Evolutionary conservation across 2,329 filamentous ascomycete species (phyloP), one percentile per base, ranked within the genome.

Genomic region (Aureobasidium uvarum): DNA sequence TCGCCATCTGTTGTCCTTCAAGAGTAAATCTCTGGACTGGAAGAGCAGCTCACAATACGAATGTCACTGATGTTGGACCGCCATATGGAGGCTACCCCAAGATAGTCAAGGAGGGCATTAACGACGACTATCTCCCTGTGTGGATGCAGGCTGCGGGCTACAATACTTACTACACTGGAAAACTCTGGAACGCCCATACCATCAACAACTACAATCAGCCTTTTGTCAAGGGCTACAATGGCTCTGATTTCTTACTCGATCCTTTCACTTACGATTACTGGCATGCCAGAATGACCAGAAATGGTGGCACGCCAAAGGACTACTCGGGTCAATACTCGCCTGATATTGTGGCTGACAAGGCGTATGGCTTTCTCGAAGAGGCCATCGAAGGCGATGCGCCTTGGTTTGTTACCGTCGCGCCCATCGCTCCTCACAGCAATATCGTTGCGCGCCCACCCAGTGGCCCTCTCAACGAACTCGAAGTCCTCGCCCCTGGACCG

Each of bases 91-190:
- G 84, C 5, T 91, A 87, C 70, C 84, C 85, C 1, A 89, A 89
- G 70, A 88, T 90, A 64, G 77, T 90, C 16, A 76, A 78, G 3
- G 80, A 88, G 48, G 88, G 88, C 0, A 80, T 85, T 64, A 89
- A 90, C 67, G 83, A 88, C 1, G 82, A 87, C 48, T 90, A 87
- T 67, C 80, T 91, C 0, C 88, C 88, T 0, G 74, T 90, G 0
- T 91, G 88, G 87, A 75, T 91, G 25, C 86, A 90, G 68, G 73
- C 83, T 5, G 84, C 83, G 0, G 88, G 87, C 0, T 91, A 90
- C 72, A 85, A 85, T 69, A 90, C 88, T 0, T 90, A 89, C 70
- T 91, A 90, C 70, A 85, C 84, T 0, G 88, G 86, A 18, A 91
- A 91, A 72, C 78, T 90, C 5, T 88, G 88, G 75, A 91, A 91